Evolutionary conservation across 352 stramenopile genomes (phyloP).

Genomic region (Pythium dissotocum): DNA sequence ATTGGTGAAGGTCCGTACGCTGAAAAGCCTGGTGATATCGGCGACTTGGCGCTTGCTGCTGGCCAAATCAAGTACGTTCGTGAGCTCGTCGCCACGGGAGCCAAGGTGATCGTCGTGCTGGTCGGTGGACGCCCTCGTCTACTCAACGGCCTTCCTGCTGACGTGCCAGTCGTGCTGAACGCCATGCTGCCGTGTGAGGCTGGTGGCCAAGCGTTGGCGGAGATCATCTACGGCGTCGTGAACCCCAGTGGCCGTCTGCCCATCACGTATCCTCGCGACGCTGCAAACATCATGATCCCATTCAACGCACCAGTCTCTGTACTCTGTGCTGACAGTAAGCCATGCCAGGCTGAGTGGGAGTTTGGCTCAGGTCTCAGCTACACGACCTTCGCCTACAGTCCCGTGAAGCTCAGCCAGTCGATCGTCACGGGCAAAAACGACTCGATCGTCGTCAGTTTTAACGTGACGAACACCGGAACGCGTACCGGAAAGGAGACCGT

Average conservation of each 20-base stretch:
- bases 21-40: constrained; percentile 85
- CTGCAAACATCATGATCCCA: constrained; percentile 30
- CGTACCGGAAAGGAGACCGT: constrained; percentile 67
- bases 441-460: constrained; percentile 46
- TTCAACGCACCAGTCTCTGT: constrained; percentile 39
- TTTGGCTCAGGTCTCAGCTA: constrained; percentile 75
- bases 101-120: constrained; percentile 83
- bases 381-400: constrained; percentile 61
- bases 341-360: constrained; percentile 65
- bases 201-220: constrained; percentile 74
- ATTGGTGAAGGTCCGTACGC: constrained; percentile 77
- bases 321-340: constrained; percentile 40
- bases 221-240: constrained; percentile 73
- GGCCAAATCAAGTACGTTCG: constrained; percentile 74
- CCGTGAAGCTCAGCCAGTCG: constrained; percentile 42
- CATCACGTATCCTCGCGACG: constrained; percentile 73
- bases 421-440: constrained; percentile 30
- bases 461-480: constrained; percentile 70
- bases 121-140: constrained; percentile 77
- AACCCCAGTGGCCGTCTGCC: constrained; percentile 78
- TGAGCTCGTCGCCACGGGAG: constrained; percentile 51
- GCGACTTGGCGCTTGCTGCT: constrained; percentile 62
- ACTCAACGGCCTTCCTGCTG: constrained; percentile 51
- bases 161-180: constrained; percentile 77
- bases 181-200: constrained; percentile 74